Conservation (phyloP, 257 asterid genomes). For the Leonotis leonurus region DNA sequence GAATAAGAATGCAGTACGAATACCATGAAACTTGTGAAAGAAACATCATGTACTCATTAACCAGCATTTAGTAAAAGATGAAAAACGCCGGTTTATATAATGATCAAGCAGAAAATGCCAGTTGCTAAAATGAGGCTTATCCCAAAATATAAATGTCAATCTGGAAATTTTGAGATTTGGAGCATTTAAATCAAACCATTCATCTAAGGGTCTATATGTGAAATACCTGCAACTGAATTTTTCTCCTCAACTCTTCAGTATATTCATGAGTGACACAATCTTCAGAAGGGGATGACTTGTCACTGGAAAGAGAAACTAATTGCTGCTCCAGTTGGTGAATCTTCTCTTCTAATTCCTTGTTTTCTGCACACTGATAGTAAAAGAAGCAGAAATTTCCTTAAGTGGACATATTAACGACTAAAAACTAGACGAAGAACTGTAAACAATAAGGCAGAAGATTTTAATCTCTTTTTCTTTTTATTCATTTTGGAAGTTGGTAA, state of each 20-base stretch:
- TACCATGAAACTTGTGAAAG: no score
- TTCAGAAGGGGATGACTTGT: conserved; percentile 34
- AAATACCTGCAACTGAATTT: conserved; percentile 73
- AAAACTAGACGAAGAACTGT: conserved; percentile 6
- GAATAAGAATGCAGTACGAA: no score
- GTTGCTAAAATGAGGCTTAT: no score
- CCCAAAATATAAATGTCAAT: neutral
- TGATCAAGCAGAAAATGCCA: no score
- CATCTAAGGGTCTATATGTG: neutral
- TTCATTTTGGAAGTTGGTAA: neutral
- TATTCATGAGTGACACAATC: conserved; percentile 46
- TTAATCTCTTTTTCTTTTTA: neutral
- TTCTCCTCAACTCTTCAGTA: conserved; percentile 57
- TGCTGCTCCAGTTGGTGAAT: conserved; percentile 58
- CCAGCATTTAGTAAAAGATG: no score
- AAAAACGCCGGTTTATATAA: no score
- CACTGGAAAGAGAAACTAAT: conserved; percentile 47
- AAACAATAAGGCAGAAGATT: no score
- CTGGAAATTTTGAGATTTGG: neutral
- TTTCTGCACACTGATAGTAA: conserved; percentile 63
- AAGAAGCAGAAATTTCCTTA: conserved; percentile 18
- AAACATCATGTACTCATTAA: no score
- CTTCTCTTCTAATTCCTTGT: conserved; percentile 61
- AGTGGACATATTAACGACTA: conserved; percentile 1
- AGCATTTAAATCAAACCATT: neutral